Base-by-base conservation (phyloP, 73 alveolate species). In the Paramecium biaurelia region DNA sequence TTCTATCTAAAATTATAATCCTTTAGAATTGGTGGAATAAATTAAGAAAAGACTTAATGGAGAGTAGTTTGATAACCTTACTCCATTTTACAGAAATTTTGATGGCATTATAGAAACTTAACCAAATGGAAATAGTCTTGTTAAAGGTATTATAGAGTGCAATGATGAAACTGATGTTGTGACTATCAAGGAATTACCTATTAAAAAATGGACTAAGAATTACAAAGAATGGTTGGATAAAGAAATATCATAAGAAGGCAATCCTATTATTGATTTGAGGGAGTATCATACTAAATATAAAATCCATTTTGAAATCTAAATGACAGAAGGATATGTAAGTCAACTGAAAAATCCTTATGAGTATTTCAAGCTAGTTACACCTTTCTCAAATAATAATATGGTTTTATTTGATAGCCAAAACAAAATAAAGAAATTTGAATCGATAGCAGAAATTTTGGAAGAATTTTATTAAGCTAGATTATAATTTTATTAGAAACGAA, bases 161-260 rank as follows among this genome's bases (percentile, higher is more conserved):
- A 92, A 93, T 45, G 97, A 93, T 21, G 98, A 63, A 20, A 76
- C 94, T 57, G 99, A 97, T 20, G 92, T 92, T 14, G 95, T 97
- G 49, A 93, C 86, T 59, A 98, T 98, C 38, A 93, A 96, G 82
- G 99, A 98, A 93, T 95, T 98, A 59, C 99, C 99, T 12, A 92
- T 97, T 45, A 95, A 96, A 86, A 97, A 96, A 93, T 97, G 99
- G 99, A 98, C 99, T 7, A 96, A 95, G 72, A 99, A 97, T 92
- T 98, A 97, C 94, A 96, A 97, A 93, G 93, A 89, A 96, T 97
- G 93, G 94, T 97, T 57, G 98, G 93, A 92, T 72, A 97, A 97
- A 85, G 72, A 86, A 30, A 93, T 92, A 14, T 92, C 86, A 15
- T 93, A 79, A 41, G 90, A 97, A 95, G 97, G 93, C 14, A 79